Evolutionary conservation across 352 stramenopile genomes (phyloP), one percentile per base, ranked within the genome.

Genomic region (Phytophthora fragariaefolia): DNA sequence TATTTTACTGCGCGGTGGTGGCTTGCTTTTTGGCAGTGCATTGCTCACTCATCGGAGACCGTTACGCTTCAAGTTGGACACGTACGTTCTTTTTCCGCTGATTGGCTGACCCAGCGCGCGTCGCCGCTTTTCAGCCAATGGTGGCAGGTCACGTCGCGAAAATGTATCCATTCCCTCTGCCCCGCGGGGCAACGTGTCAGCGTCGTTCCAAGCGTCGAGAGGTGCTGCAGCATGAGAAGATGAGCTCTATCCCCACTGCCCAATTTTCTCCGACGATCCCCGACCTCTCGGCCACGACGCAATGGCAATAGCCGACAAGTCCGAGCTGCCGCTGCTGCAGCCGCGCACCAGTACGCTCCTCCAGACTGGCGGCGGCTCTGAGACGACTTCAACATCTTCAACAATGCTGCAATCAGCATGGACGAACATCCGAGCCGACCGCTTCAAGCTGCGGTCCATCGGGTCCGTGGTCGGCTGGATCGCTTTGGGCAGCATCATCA

Each of bases 401-500:
- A 61, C 57, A 10, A 12, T 67, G 51, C 2, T 73, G 23, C 47
- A 62, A 32, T 63, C 53, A 2, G 49, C 36, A 8, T 65, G 40
- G 43, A 38, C 69, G 17, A 66, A 50, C 17, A 55, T 85, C 45
- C 73, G 64, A 30, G 42, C 63, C 12, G 73, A 83, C 57, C 76
- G 76, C 47, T 83, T 71, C 60, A 73, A 66, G 53, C 15, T 79
- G 45, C 66, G 63, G 49, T 71, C 76, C 49, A 51, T 85, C 38
- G 71, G 71, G 6, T 80, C 81, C 23, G 64, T 86, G 28, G 34
- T 87, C 34, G 82, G 65, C 26, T 90, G 74, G 75, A 67, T 90
- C 43, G 78, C 79, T 2, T 38, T 89, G 48, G 83, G 83, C 18
- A 71, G 76, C 62, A 67, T 79, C 30, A 58, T 85, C 47, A 90